Conservation (phyloP, 805 yeast genomes). For the Hanseniaspora valbyensis region DNA sequence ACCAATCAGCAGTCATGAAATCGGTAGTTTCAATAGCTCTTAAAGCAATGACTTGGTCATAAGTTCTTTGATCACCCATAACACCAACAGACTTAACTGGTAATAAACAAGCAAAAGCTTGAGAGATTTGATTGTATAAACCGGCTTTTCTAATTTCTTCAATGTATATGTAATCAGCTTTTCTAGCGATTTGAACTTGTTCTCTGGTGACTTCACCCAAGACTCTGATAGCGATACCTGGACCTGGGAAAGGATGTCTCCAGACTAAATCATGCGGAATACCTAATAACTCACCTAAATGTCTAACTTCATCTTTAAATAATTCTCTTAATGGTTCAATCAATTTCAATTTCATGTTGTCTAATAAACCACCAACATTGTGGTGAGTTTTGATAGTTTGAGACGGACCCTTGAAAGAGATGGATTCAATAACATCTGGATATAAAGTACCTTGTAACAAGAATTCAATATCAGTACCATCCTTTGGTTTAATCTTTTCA, state of each 20-base stretch:
- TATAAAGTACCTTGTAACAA: conserved; percentile 93
- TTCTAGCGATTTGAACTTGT: conserved; percentile 93
- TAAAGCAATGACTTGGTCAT: conserved; percentile 97
- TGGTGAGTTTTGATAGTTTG: conserved; percentile 99
- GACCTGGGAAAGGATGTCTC: conserved; percentile 99
- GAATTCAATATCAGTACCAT: conserved; percentile 83
- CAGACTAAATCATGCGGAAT: conserved; percentile 95
- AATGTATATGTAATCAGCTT: conserved; percentile 91
- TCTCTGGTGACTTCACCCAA: conserved; percentile 90
- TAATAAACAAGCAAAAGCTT: conserved; percentile 92
- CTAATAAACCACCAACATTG: conserved; percentile 96
- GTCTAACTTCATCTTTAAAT: conserved; percentile 97
- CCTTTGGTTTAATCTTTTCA: conserved; percentile 75
- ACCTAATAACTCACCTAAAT: conserved; percentile 85
- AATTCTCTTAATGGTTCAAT: conserved; percentile 98
- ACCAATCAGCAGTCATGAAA: conserved; percentile 99
- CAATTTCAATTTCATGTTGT: conserved; percentile 94
- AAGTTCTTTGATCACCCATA: conserved; percentile 98
- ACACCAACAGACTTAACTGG: conserved; percentile 99
- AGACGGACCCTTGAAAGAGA: conserved; percentile 98
- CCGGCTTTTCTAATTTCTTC: conserved; percentile 94
- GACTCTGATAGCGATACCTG: conserved; percentile 97
- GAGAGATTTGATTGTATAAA: conserved; percentile 81
- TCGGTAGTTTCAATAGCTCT: conserved; percentile 97
- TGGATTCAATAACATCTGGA: conserved; percentile 97